A percentile compares a stretch with the other conserved stretches of the same genome.
Evolutionary conservation across 1,284 basidiomycete species (phyloP).

Genomic region (Ceratobasidium sp.): DNA sequence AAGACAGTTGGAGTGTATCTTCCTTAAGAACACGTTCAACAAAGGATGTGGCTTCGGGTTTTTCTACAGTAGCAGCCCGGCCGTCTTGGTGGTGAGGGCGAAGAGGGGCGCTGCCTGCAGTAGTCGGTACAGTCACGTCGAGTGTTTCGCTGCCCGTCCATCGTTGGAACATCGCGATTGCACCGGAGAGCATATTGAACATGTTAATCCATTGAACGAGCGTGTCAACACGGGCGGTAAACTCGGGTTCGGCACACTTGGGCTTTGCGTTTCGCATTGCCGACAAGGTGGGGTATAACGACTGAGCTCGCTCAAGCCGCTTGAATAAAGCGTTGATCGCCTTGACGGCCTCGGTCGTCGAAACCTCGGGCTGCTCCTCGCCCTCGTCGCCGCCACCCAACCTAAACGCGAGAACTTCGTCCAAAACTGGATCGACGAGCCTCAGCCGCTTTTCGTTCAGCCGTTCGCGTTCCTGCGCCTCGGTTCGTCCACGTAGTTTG

Average conservation of each 20-base stretch:
- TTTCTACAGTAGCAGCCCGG: conserved; percentile 28
- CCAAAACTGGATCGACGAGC: conserved; percentile 81
- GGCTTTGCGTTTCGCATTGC: conserved; percentile 83
- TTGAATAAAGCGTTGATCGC: conserved; percentile 78
- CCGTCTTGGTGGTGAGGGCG: conserved; percentile 36
- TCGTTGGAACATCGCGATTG: conserved; percentile 80
- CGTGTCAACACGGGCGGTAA: conserved; percentile 82
- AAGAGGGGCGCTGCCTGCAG: conserved; percentile 25
- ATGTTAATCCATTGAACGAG: conserved; percentile 90
- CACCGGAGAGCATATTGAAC: conserved; percentile 70
- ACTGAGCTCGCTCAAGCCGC: conserved; percentile 82
- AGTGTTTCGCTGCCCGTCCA: conserved; percentile 94
- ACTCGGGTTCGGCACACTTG: conserved; percentile 66
- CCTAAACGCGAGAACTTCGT: conserved; percentile 67
- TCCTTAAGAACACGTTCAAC: conserved; percentile 96
- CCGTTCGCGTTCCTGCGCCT: conserved; percentile 81
- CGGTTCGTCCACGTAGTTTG: conserved; percentile 77
- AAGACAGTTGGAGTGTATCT: conserved; percentile 91
- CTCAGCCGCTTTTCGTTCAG: conserved; percentile 84
- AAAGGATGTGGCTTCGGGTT: conserved; percentile 73
- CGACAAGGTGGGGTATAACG: conserved; percentile 85
- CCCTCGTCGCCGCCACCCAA: conserved; percentile 13
- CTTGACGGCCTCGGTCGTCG: conserved; percentile 63
- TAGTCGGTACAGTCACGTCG: conserved; percentile 77
- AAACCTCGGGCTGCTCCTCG: conserved; percentile 46